Base-by-base conservation (phyloP, 176 grass and related monocot genomes). In the Phoenix roebelenii region DNA sequence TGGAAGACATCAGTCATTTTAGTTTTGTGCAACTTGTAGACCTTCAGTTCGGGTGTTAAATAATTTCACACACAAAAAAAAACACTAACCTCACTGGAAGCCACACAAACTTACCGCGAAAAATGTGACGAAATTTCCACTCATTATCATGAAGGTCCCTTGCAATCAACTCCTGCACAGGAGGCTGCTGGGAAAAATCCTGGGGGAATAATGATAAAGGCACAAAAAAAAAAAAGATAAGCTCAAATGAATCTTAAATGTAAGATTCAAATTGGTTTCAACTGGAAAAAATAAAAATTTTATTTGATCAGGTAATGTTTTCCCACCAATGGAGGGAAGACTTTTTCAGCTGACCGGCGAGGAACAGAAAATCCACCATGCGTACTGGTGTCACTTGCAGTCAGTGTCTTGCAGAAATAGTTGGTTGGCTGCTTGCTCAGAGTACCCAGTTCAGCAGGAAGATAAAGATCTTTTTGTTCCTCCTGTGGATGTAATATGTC, bases 41-140 rank as follows among this genome's bases (percentile, higher is more conserved):
- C 35, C 35, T 44, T 1, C 9, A 44, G 35, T 44, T 44, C 35
- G 12, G 7, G 6, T 44, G 9, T 44, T 44, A 52, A 51, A 65
- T 24, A 51, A 17, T 26, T 17, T 14, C 18, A 26, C 35, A 28
- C 26, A 3, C 3, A 4, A 28, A 18, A 10, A 59, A 35, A 35
- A 35, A 35, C 32, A 7, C 32, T 35, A 44, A 14, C 10, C 35
- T 12, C 3, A 44, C 35, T 0, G 10, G 35, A 1, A 44, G 35
- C 35, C 9, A 12, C 35, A 44, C 3, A 65, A 17, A 59, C 32
- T 85, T 15, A 95, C 91, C 91, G 32, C 91, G 82, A 74, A 95
- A 95, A 73, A 95, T 87, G 62, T 95, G 91, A 49, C 91, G 91
- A 66, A 95, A 95, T 76, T 95, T 95, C 91, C 91, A 95, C 39